Conservation (phyloP, 2,329 filamentous ascomycete genomes). For the Cladosporium sp. region DNA sequence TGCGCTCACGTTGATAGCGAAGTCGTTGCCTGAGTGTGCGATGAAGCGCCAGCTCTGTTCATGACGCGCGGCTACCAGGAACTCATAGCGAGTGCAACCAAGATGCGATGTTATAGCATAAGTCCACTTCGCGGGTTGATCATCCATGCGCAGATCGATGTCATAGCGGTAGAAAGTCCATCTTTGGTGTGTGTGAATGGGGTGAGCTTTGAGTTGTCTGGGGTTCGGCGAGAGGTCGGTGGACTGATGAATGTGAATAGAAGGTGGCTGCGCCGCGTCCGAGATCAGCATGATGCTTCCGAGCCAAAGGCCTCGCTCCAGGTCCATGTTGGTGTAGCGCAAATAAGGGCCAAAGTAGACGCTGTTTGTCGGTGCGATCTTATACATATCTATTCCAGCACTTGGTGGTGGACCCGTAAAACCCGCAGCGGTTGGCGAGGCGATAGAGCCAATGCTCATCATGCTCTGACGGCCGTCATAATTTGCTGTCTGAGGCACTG, state of each 20-base stretch:
- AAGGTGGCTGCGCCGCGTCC: conserved; percentile 86
- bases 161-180: conserved; percentile 98
- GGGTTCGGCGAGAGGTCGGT: conserved; percentile 86
- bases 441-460: conserved; percentile 71
- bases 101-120: conserved; percentile 97
- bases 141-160: conserved; percentile 83
- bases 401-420: conserved; percentile 86
- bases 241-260: conserved; percentile 91
- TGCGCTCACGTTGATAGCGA: conserved; percentile 79
- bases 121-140: conserved; percentile 78
- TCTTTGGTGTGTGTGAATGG: conserved; percentile 83
- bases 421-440: conserved; percentile 71
- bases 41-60: conserved; percentile 96
- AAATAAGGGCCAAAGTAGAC: conserved; percentile 98
- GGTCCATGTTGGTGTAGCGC: conserved; percentile 94
- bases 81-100: conserved; percentile 97
- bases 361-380: conserved; percentile 86
- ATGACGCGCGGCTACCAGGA: conserved; percentile 83
- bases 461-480: conserved; percentile 71
- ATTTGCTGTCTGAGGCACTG: conserved; percentile 70
- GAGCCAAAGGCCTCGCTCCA: conserved; percentile 85
- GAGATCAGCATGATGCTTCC: conserved; percentile 95
- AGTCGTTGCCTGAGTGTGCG: conserved; percentile 94
- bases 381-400: conserved; percentile 90
- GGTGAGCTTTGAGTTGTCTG: conserved; percentile 74